Conservation (phyloP, 1,284 basidiomycete genomes). For the Taiwanofungus camphoratus region DNA sequence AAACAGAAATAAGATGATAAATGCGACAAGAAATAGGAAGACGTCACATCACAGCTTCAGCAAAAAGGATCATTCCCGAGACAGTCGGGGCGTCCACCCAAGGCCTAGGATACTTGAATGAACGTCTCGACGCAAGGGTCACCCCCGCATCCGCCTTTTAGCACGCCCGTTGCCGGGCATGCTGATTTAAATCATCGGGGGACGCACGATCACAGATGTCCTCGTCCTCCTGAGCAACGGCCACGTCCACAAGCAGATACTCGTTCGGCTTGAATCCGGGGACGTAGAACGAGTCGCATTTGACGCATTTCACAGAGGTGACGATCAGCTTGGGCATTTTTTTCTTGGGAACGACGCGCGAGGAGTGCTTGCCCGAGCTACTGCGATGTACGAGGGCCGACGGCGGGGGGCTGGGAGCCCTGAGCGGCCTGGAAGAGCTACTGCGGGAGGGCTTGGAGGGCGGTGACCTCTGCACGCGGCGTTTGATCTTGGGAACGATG, state of each 20-base stretch:
- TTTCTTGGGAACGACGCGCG: too few species aligned
- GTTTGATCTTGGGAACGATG: too few species aligned
- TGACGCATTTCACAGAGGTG: neutral
- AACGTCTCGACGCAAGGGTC: neutral
- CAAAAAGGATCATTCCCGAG: constrained; percentile 3
- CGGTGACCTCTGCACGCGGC: too few species aligned
- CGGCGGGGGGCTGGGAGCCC: too few species aligned
- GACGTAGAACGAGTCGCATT: constrained; percentile 1
- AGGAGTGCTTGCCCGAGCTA: too few species aligned
- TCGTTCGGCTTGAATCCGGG: neutral
- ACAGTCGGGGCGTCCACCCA: neutral
- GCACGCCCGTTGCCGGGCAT: neutral
- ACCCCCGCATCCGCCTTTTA: too few species aligned
- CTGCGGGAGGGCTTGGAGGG: too few species aligned
- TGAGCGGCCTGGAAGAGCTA: too few species aligned
- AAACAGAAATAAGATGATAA: neutral
- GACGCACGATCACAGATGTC: constrained; percentile 3
- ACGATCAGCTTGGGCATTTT: too few species aligned
- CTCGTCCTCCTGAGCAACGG: constrained; percentile 1
- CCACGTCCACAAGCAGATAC: constrained; percentile 3
- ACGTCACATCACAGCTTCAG: neutral
- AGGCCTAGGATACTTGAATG: constrained; percentile 6
- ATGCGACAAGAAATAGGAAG: neutral
- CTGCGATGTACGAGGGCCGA: too few species aligned
- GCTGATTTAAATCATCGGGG: neutral